Conservation (phyloP, 169 alveolate genomes). For the Cryptosporidium meleagridis region DNA sequence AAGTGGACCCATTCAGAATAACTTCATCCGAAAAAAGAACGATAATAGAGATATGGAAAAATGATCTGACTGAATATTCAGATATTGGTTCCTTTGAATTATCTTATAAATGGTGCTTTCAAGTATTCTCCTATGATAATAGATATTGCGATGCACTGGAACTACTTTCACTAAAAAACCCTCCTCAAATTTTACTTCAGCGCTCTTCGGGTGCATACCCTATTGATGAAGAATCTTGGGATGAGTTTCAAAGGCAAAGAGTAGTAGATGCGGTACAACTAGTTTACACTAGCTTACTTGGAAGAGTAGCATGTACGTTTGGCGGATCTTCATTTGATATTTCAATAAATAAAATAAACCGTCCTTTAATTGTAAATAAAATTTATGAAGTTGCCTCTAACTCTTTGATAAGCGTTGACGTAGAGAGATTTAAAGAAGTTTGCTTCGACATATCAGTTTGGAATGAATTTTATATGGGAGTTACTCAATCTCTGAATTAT, state of each 20-base stretch:
- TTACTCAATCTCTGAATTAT: conserved; percentile 19
- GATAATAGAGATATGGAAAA: conserved; percentile 42
- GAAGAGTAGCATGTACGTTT: conserved; percentile 50
- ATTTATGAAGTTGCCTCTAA: conserved; percentile 67
- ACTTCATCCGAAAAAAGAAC: background rate
- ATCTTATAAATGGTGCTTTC: conserved; percentile 41
- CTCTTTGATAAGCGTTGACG: conserved; percentile 32
- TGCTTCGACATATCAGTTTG: conserved; percentile 48
- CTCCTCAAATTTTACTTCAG: conserved; percentile 37
- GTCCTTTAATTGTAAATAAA: conserved; percentile 34
- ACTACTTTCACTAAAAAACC: conserved; percentile 31
- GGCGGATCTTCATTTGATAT: conserved; percentile 39
- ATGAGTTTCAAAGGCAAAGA: conserved; percentile 73
- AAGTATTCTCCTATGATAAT: conserved; percentile 31
- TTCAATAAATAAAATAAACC: conserved; percentile 2
- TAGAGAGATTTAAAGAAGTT: conserved; percentile 58
- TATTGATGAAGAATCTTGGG: conserved; percentile 75
- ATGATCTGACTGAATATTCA: conserved; percentile 25
- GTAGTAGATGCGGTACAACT: conserved; percentile 53
- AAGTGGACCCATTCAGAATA: conserved; percentile 31
- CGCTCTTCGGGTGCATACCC: conserved; percentile 75
- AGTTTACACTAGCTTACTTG: conserved; percentile 38
- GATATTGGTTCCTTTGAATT: background rate
- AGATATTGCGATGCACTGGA: conserved; percentile 63
- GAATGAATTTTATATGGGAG: conserved; percentile 65